Conservation (phyloP, 139 green algal species). For the Chlorella sp. region DNA sequence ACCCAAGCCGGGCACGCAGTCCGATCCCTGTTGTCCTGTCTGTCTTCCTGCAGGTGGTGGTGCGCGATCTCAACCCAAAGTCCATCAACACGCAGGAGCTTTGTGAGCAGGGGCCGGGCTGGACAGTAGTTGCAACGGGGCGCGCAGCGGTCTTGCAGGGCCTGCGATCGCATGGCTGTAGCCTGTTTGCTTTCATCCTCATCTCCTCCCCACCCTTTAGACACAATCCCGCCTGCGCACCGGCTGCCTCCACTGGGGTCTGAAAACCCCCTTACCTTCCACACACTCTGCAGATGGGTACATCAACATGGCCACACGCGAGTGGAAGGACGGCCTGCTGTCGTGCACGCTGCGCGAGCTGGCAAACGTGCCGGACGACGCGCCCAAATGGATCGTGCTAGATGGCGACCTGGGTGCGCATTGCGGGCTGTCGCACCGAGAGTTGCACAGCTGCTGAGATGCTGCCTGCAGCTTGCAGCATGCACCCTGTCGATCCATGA, state of each 20-base stretch:
- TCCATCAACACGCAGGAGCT: conserved; percentile 88
- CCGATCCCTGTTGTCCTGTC: too few relatives aligned
- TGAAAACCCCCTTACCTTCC: too few relatives aligned
- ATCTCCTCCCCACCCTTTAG: too few relatives aligned
- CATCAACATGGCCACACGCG: conserved; percentile 80
- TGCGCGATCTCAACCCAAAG: conserved; percentile 93
- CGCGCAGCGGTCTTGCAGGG: background rate
- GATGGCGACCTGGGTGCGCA: conserved; percentile 84
- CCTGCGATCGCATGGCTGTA: background rate
- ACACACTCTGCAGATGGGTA: conserved; percentile 65
- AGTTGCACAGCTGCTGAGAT: too few relatives aligned
- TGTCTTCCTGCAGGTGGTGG: conserved; percentile 67
- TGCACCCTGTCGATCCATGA: too few relatives aligned
- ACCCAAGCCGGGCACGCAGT: too few relatives aligned
- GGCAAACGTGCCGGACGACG: conserved; percentile 77
- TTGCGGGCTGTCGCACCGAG: background rate
- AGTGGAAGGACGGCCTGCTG: conserved; percentile 94
- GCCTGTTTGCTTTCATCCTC: background rate
- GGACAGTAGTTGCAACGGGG: too few relatives aligned
- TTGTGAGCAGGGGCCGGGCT: conserved; percentile 24
- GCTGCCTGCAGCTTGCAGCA: too few relatives aligned
- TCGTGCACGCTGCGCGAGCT: conserved; percentile 91
- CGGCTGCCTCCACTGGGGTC: background rate
- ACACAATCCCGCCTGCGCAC: too few relatives aligned
- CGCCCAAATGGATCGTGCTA: conserved; percentile 95